Evolutionary conservation across 495 filamentous ascomycete species (phyloP), one percentile per base, ranked within the genome.

Genomic region (Xylaria cubensis): DNA sequence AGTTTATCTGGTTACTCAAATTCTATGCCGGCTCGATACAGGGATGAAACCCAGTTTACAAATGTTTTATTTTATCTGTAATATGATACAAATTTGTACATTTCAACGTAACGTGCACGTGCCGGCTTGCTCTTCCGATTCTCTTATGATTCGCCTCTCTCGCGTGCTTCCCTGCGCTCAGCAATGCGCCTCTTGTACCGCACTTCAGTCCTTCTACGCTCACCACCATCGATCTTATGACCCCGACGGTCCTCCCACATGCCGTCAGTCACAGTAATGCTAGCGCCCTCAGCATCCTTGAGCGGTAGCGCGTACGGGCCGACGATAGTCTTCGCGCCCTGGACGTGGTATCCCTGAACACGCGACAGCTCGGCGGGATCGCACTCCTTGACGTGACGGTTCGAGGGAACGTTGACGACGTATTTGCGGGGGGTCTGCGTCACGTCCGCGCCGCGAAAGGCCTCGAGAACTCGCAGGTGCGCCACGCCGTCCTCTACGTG

Each of bases 201-300:
- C 56, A 98, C 91, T 83, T 97, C 92, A 21, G 90, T 91, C 82
- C 88, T 90, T 80, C 97, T 89, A 79, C 96, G 89, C 84, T 99
- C 96, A 86, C 96, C 96, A 76, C 96, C 96, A 86, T 99, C 96
- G 72, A 98, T 88, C 89, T 98, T 99, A 58, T 89, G 88, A 50
- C 96, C 96, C 69, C 92, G 86, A 77, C 82, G 86, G 75, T 92
- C 85, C 83, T 97, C 94, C 94, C 95, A 97, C 86, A 97, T 90
- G 4, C 93, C 93, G 76, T 97, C 94, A 73, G 92, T 90, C 8
- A 92, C 87, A 67, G 84, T 84, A 61, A 97, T 84, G 44, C 84
- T 84, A 3, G 90, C 91, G 44, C 88, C 89, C 51, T 83, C 84
- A 0, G 89, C 90, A 9, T 89, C 88, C 84, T 92, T 92, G 13